A percentile compares a stretch with the other conserved stretches of the same genome.
Conservation (phyloP, 2,329 filamentous ascomycete species). For the Daldinia sp. region DNA sequence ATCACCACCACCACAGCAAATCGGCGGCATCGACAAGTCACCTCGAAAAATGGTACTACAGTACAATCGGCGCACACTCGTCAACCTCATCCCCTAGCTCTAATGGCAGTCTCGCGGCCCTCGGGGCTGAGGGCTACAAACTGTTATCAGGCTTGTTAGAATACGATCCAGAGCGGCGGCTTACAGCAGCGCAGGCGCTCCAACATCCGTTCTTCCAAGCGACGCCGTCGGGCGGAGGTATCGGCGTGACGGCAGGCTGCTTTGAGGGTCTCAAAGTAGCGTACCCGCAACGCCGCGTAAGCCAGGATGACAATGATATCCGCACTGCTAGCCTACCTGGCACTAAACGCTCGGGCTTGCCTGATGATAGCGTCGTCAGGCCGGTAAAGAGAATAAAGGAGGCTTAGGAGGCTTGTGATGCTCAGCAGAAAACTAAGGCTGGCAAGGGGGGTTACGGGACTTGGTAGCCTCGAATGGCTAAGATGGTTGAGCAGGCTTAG, state of each 20-base stretch:
- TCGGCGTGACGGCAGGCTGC: slow-evolving; percentile 82
- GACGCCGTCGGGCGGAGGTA: slow-evolving; percentile 62
- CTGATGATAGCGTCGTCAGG: slow-evolving; percentile 79
- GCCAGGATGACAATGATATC: slow-evolving; percentile 95
- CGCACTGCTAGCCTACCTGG: slow-evolving; percentile 89
- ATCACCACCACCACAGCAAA: slow-evolving; percentile 49
- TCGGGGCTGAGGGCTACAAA: slow-evolving; percentile 83
- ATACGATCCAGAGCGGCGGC: slow-evolving; percentile 89
- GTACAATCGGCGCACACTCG: slow-evolving; percentile 71
- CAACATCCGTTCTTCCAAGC: slow-evolving; percentile 86
- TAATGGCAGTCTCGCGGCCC: slow-evolving; percentile 63
- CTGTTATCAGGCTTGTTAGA: slow-evolving; percentile 86
- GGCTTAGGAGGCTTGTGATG: slow-evolving; percentile 32
- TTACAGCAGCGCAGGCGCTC: slow-evolving; percentile 90
- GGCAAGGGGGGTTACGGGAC: neutral
- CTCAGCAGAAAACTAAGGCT: neutral
- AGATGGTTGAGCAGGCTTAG: neutral
- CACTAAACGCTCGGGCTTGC: slow-evolving; percentile 87
- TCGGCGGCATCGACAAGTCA: slow-evolving; percentile 56
- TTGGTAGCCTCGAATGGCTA: neutral
- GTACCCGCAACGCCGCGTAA: slow-evolving; percentile 91
- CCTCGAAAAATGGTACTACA: slow-evolving; percentile 85
- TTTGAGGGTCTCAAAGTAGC: slow-evolving; percentile 91
- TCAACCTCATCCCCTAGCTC: slow-evolving; percentile 60
- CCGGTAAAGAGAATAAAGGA: slow-evolving; percentile 74